Base-by-base conservation (phyloP, 2,329 filamentous ascomycete genomes). In the Ilyonectria destructans region DNA sequence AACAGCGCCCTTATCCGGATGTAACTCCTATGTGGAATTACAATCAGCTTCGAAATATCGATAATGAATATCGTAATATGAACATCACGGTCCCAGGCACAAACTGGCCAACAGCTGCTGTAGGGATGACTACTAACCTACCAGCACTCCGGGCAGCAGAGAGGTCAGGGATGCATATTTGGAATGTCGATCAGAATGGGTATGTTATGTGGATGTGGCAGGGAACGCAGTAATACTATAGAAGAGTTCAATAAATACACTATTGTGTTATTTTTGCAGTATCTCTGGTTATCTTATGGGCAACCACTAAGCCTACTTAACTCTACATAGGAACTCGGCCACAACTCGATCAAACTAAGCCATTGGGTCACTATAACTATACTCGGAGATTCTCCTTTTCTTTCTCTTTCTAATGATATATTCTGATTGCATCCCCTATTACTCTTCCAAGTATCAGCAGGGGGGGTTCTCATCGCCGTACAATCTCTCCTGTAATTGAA, bases 311-410 rank as follows among this genome's bases (percentile, higher is more conserved):
- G 21, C 21, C 13, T 21, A 51, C n/a, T 26, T 7, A 51, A 26
- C n/a, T 12, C 48, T 23, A 15, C 7, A 23, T 51, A 21, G 19
- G 8, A 33, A 55, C 52, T 55, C n/a, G 19, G 19, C 54, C 12
- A 59, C 26, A 59, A 59, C 56, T 31, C 19, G 17, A 29, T 58
- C n/a, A 29, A 58, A 31, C 46, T 19, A 48, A 46, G 37, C 40
- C 40, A 58, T 48, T 31, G 23, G 40, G 21, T 46, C 17, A 58
- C 23, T 4, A 58, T 46, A 48, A 29, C 6, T 58, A 46, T 58
- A 29, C 37, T 58, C 55, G 23, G 35, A 58, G 9, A 58, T 58
- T 58, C 9, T 7, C 55, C 37, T 46, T 58, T 48, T 58, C 55
- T 29, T 58, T 23, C 19, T 43, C 35, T 57, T 57, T 57, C 35